A percentile compares a stretch with the other conserved stretches of the same genome.
These are phyloP conservation scores for Cardamine occulta DNA, from an alignment of 345 rosid genomes.

Conservation along the genomic window DNA sequence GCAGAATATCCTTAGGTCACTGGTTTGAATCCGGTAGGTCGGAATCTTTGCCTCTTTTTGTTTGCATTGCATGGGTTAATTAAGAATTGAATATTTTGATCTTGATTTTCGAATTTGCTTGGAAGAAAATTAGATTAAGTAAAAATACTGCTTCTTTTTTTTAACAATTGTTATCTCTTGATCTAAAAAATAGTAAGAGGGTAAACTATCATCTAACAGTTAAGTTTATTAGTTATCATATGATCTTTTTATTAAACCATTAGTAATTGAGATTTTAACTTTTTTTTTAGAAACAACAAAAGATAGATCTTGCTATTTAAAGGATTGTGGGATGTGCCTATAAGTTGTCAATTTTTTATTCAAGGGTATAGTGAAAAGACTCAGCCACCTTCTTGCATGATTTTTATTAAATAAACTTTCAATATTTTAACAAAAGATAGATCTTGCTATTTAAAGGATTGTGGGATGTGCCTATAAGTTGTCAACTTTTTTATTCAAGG, in stretches of 20 bases:
- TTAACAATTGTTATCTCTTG: background rate
- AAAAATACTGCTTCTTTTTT: background rate
- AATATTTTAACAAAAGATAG: too few species aligned
- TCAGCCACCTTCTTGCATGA: background rate
- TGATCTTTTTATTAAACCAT: background rate
- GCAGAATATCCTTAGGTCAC: conserved; percentile 55
- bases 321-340: background rate
- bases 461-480: background rate
- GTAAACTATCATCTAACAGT: background rate
- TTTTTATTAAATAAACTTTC: background rate
- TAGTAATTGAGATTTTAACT: too few species aligned
- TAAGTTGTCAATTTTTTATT: background rate
- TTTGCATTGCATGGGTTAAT: background rate
- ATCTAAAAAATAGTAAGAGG: background rate
- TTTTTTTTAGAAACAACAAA: too few species aligned
- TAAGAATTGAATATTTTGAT: too few species aligned
- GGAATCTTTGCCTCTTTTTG: background rate
- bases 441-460: background rate
- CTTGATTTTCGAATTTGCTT: too few species aligned
- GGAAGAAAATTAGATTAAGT: too few species aligned
- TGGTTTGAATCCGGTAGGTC: conserved; percentile 52
- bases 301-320: background rate
- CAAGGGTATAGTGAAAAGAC: background rate
- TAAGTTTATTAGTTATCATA: background rate
- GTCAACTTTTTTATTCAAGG: background rate